These are phyloP conservation scores for Hordeum vulgare DNA, from an alignment of 176 grass and related monocot species.

Conservation along the genomic window DNA sequence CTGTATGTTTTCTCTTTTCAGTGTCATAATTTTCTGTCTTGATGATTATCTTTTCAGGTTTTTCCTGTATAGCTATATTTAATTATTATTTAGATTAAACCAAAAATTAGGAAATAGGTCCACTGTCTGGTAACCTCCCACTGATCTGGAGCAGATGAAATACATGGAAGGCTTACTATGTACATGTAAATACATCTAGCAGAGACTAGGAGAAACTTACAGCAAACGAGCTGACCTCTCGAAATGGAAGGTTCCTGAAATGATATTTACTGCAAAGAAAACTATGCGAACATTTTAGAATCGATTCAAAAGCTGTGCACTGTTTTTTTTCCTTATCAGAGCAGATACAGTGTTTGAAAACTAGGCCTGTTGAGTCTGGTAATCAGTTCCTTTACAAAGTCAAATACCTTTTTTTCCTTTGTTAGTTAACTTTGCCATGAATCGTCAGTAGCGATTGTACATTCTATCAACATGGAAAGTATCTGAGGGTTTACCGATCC, in stretches of 20 bases:
- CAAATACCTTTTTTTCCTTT: too few species aligned
- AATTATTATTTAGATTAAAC: background rate
- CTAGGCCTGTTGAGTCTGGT: background rate
- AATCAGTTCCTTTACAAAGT: background rate
- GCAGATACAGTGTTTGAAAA: background rate
- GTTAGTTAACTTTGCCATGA: too few species aligned
- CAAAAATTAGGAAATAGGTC: background rate
- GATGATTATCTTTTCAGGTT: background rate
- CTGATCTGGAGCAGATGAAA: background rate
- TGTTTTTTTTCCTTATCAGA: background rate
- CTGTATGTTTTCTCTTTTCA: slow-evolving; percentile 45
- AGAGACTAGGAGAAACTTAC: background rate
- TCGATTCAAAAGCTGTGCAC: background rate
- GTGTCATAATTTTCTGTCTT: background rate
- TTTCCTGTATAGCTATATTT: background rate
- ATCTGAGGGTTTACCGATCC: background rate
- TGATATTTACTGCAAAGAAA: background rate
- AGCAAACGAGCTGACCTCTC: background rate
- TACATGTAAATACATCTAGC: background rate
- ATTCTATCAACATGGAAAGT: background rate
- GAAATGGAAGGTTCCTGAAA: background rate
- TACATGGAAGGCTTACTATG: background rate
- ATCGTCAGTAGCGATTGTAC: background rate
- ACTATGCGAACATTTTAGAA: background rate
- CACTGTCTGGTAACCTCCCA: background rate